phyloP scores from a whole-genome alignment of 139 green algal species.

The Eudorina sp. region DNA sequence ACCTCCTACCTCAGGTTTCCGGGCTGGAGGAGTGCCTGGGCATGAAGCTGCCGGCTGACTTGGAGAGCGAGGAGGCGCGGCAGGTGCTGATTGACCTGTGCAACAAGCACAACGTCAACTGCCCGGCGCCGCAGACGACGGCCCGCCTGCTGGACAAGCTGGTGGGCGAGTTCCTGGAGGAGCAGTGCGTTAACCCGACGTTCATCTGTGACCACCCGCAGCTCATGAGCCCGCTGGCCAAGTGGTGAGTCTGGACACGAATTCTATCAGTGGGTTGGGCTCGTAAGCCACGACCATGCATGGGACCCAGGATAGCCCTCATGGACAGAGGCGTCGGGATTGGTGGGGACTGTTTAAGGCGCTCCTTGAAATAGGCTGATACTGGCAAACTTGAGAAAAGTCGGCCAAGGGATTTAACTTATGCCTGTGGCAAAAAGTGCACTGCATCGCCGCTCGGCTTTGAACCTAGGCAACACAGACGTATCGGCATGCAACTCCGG shows the following conservation, averaged over 20 bases:
- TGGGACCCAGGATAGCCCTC: no score
- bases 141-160: slow-evolving; percentile 98
- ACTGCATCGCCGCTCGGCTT: not conserved
- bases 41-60: slow-evolving; percentile 74
- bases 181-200: slow-evolving; percentile 93
- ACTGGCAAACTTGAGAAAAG: no score
- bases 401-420: no score
- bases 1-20: slow-evolving; percentile 40
- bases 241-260: slow-evolving; percentile 79
- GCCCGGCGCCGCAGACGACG: slow-evolving; percentile 90
- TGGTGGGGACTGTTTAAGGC: no score
- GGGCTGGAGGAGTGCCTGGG: slow-evolving; percentile 87
- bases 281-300: no score
- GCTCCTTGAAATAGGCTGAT: no score
- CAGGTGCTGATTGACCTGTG: slow-evolving; percentile 75
- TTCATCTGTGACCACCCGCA: slow-evolving; percentile 99
- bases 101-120: slow-evolving; percentile 86
- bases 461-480: slow-evolving; percentile 26
- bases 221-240: slow-evolving; percentile 98
- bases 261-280: not conserved
- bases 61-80: slow-evolving; percentile 82
- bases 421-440: slow-evolving; percentile 41
- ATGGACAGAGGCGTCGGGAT: not conserved
- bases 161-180: slow-evolving; percentile 98
- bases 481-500: slow-evolving; percentile 31